Evolutionary conservation across 768 basidiomycete genomes (phyloP).

Genomic region (Boletus rufocinnamomeus): DNA sequence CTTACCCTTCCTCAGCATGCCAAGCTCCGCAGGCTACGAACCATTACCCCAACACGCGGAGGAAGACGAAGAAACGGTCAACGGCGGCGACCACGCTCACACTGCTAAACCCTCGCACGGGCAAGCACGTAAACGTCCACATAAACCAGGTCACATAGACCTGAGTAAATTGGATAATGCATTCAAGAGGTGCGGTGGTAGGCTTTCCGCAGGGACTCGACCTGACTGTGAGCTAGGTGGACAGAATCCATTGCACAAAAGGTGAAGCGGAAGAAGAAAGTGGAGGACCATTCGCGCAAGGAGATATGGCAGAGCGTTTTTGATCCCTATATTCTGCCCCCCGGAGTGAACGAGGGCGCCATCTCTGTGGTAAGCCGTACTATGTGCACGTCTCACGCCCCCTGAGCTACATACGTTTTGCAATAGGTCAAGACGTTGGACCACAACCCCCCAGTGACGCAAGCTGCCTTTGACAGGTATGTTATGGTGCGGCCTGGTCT

Average conservation of each 20-base stretch:
- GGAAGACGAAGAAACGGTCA: constrained; percentile 40
- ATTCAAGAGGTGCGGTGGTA: constrained; percentile 64
- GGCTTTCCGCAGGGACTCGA: neutral
- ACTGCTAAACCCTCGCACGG: constrained; percentile 29
- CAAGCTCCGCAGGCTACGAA: constrained; percentile 48
- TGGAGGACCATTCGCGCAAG: constrained; percentile 60
- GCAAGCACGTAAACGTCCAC: constrained; percentile 34
- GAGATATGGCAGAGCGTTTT: constrained; percentile 83
- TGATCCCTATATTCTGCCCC: constrained; percentile 55
- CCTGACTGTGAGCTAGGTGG: constrained; percentile 52
- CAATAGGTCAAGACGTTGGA: constrained; percentile 75
- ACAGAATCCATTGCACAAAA: constrained; percentile 86
- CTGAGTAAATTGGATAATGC: constrained; percentile 77
- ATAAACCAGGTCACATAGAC: constrained; percentile 69
- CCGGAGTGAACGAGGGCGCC: constrained; percentile 33
- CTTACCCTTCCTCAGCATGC: constrained; percentile 35
- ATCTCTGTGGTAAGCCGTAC: constrained; percentile 18
- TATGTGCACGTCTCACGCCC: neutral
- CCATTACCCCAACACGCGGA: constrained; percentile 45
- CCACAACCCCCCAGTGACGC: constrained; percentile 74
- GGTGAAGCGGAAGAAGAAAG: constrained; percentile 78
- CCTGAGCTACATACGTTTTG: constrained; percentile 4
- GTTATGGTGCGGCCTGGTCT: constrained; percentile 25
- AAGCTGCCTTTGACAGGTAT: constrained; percentile 70
- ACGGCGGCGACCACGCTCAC: constrained; percentile 35